Conservation (phyloP, 2,329 filamentous ascomycete genomes). For the Pseudogymnoascus sp. region DNA sequence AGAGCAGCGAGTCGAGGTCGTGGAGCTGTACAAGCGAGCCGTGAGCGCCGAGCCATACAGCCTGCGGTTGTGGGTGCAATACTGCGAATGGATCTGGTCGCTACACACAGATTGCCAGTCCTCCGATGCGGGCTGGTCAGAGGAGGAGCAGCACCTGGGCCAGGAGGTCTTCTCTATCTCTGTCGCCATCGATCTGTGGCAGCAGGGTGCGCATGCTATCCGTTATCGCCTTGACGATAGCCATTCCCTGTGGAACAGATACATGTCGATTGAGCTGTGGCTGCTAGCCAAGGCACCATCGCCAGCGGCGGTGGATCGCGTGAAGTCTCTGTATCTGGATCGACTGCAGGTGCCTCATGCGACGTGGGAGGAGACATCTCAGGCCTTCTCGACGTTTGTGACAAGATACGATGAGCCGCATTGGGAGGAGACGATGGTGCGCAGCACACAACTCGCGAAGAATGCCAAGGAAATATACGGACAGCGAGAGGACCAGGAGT, state of each 20-base stretch:
- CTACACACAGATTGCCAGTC: slow-evolving; percentile 58
- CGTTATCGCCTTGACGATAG: slow-evolving; percentile 69
- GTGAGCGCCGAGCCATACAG: slow-evolving; percentile 64
- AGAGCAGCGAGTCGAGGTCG: slow-evolving; percentile 58
- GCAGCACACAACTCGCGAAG: slow-evolving; percentile 53
- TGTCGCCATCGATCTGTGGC: slow-evolving; percentile 58
- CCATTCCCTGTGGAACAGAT: slow-evolving; percentile 70
- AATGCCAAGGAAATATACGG: slow-evolving; percentile 55
- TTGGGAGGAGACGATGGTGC: slow-evolving; percentile 68
- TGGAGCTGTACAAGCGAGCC: slow-evolving; percentile 65
- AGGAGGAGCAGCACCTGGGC: slow-evolving; percentile 60
- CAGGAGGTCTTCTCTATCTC: slow-evolving; percentile 64
- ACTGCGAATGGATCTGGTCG: slow-evolving; percentile 69
- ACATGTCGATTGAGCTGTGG: slow-evolving; percentile 62
- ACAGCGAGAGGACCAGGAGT: slow-evolving; percentile 59
- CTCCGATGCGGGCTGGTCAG: slow-evolving; percentile 46
- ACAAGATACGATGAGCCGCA: slow-evolving; percentile 59
- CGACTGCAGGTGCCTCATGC: slow-evolving; percentile 65
- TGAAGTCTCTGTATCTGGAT: slow-evolving; percentile 61
- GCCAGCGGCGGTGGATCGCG: slow-evolving; percentile 49
- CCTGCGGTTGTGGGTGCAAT: slow-evolving; percentile 64
- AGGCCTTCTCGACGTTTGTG: slow-evolving; percentile 65
- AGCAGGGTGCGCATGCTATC: slow-evolving; percentile 61
- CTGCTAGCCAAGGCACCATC: slow-evolving; percentile 50
- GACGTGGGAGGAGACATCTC: slow-evolving; percentile 66